Evolutionary conservation across 2,329 filamentous ascomycete species (phyloP).

Genomic region (Basipetospora chlamydospora): DNA sequence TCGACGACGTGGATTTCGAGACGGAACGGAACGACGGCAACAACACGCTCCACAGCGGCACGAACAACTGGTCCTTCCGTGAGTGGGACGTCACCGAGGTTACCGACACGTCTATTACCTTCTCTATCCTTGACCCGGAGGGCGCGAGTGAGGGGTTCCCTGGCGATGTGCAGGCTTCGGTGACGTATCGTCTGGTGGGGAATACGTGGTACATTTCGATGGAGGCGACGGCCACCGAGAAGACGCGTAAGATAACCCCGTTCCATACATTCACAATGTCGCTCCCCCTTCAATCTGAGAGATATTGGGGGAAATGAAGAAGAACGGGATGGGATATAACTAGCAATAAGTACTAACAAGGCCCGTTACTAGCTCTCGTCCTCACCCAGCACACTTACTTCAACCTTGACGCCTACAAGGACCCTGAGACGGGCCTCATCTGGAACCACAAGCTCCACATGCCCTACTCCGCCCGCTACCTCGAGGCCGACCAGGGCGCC

Average conservation of each 20-base stretch:
- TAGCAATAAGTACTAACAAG: no score
- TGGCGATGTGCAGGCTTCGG: constrained; percentile 43
- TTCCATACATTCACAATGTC: no score
- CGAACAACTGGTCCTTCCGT: constrained; percentile 47
- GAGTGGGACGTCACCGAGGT: constrained; percentile 45
- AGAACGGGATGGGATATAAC: no score
- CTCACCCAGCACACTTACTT: constrained; percentile 54
- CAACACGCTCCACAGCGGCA: constrained; percentile 43
- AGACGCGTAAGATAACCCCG: constrained; percentile 23
- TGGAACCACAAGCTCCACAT: constrained; percentile 49
- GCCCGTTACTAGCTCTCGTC: constrained; percentile 47
- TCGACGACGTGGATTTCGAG: constrained; percentile 36
- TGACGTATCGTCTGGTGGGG: constrained; percentile 46
- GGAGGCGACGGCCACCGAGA: constrained; percentile 35
- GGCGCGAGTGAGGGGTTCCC: constrained; percentile 46
- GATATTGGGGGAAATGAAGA: no score
- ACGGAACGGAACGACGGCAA: constrained; percentile 38
- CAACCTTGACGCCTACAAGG: constrained; percentile 51
- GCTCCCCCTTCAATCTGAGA: no score
- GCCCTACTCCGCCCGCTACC: constrained; percentile 44
- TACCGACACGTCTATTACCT: constrained; percentile 45
- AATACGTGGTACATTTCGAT: constrained; percentile 46
- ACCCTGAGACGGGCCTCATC: constrained; percentile 37
- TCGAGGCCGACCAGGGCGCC: constrained; percentile 38
- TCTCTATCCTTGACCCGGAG: constrained; percentile 45